Evolutionary conservation across 1,284 basidiomycete genomes (phyloP).

Genomic region (Cryptococcus amylolentus): DNA sequence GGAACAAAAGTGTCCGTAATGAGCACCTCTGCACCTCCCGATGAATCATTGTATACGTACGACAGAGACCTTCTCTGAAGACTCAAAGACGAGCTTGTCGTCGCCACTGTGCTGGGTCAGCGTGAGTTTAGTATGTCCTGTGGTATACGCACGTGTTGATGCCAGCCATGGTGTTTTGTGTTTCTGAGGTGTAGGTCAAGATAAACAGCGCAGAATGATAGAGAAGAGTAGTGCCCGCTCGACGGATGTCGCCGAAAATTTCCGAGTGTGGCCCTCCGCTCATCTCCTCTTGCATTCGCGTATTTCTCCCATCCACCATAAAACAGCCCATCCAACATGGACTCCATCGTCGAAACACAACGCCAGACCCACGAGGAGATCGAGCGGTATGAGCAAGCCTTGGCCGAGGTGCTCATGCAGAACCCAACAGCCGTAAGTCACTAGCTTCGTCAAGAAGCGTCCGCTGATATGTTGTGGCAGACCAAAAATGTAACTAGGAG

Average conservation of each 20-base stretch:
- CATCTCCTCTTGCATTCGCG: not conserved
- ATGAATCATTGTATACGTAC: conserved; percentile 48
- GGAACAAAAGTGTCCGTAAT: conserved; percentile 47
- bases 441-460: not conserved
- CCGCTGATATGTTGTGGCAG: conserved; percentile 16
- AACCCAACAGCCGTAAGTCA: conserved; percentile 45
- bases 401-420: conserved; percentile 54
- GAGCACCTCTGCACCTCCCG: conserved; percentile 48
- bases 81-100: conserved; percentile 93
- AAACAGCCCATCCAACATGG: conserved; percentile 56
- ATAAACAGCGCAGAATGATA: conserved; percentile 4
- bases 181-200: conserved; percentile 2
- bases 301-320: not conserved
- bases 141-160: conserved; percentile 40
- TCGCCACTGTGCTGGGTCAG: conserved; percentile 36
- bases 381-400: conserved; percentile 71
- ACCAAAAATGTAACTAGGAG: conserved; percentile 59
- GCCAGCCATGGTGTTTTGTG: conserved; percentile 20
- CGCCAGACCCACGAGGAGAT: conserved; percentile 93
- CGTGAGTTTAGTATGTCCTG: not conserved
- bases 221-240: not conserved
- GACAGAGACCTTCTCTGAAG: conserved; percentile 85
- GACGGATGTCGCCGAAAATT: conserved; percentile 6
- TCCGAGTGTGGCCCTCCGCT: not conserved
- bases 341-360: conserved; percentile 87